Evolutionary conservation across 768 basidiomycete genomes (phyloP), one percentile per base, ranked within the genome.

Genomic region (Leccinellum albellum): DNA sequence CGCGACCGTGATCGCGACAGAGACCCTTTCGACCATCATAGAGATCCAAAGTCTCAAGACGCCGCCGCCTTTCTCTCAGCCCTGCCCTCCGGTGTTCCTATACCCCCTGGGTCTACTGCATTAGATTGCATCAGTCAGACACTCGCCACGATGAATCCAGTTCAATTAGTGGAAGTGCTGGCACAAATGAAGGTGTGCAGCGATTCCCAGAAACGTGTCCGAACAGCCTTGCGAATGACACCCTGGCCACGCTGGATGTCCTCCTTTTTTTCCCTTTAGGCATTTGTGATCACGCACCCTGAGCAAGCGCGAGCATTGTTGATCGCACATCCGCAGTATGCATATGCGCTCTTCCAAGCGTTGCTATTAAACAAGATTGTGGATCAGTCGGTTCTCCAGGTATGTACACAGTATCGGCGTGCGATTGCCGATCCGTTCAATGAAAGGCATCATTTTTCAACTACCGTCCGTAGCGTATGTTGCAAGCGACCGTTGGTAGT

Each of bases 321-420:
- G 45, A 76, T 84, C 24, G 79, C 85, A 17, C 88, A 98, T 64
- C 97, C 97, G 17, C 96, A 98, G 74, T 81, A 97, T 5, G 89
- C 94, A 2, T 98, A 98, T 70, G 97, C 97, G 4, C 80, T 98
- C 14, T 97, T 98, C 78, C 95, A 98, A 74, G 89, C 92, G 0
- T 82, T 99, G 61, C 76, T 98, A 9, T 75, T 98, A 49, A 92
- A 95, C 80, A 91, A 94, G 65, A 91, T 98, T 17, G 91, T 98
- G 40, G 94, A 98, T 62, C 82, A 90, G 3, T 82, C 84, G 5
- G 85, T 97, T 49, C 78, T 99, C 3, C 84, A 91, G 87, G 91
- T 62, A 79, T 33, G 60, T 56, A n/a, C 29, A 46, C 35, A n/a
- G 26, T 20, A 9, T 7, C 58, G 66, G 61, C 56, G 35, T 52